Percentiles rank a stretch among this genome's conserved stretches.
Evolutionary conservation across 2,329 filamentous ascomycete species (phyloP).

Genomic region (Apiospora hydei): DNA sequence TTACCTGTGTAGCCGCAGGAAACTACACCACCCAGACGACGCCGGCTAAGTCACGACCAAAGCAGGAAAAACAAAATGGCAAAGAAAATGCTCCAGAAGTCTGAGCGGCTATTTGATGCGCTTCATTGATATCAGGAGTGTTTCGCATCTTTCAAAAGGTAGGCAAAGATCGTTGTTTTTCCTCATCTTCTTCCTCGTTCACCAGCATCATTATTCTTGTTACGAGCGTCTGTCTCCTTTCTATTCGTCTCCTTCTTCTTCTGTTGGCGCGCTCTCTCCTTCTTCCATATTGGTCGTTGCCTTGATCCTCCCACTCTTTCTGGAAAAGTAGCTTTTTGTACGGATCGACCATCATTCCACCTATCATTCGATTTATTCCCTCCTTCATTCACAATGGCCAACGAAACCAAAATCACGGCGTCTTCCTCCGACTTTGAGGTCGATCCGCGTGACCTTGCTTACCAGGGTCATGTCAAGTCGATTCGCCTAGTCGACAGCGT

Average conservation of each 20-base stretch:
- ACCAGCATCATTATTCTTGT: conserved; percentile 31
- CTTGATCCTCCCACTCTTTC: conserved; percentile 29
- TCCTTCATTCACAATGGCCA: conserved; percentile 38
- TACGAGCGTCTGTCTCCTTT: conserved; percentile 25
- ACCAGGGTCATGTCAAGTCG: conserved; percentile 45
- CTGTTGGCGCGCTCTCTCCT: conserved; percentile 22
- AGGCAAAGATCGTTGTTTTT: conserved; percentile 26
- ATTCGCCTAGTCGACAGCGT: conserved; percentile 52
- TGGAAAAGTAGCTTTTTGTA: conserved; percentile 32
- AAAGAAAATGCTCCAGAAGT: conserved; percentile 29
- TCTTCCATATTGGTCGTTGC: background rate
- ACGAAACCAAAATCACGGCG: conserved; percentile 48
- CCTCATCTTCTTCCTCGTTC: conserved; percentile 26
- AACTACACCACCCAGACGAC: background rate
- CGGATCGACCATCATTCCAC: conserved; percentile 17
- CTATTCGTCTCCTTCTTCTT: conserved; percentile 24
- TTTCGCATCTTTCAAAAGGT: conserved; percentile 32
- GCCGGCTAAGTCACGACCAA: background rate
- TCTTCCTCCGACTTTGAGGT: conserved; percentile 58
- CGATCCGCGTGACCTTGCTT: conserved; percentile 50
- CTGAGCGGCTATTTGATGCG: conserved; percentile 30
- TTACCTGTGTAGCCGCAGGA: conserved; percentile 1
- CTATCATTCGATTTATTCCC: conserved; percentile 9
- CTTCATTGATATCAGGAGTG: conserved; percentile 36
- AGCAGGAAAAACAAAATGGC: background rate